Percentiles rank a stretch among this genome's conserved stretches.
These are phyloP conservation scores for Sclerotinia minor DNA, from an alignment of 2,329 filamentous ascomycete species.

Conservation along the genomic window DNA sequence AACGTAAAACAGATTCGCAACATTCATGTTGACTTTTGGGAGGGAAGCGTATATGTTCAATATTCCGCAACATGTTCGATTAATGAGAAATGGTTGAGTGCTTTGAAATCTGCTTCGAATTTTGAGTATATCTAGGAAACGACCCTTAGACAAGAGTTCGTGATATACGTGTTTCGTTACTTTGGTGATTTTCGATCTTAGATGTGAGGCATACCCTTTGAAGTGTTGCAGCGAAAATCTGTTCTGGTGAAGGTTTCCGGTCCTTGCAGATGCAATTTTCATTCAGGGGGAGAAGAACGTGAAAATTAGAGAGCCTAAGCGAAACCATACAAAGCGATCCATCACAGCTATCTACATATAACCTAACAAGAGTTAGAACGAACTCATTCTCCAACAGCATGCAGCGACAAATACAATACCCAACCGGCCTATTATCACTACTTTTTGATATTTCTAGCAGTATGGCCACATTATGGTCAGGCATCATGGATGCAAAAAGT, in stretches of 20 bases:
- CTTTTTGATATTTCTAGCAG: too few relatives aligned
- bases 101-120: too few relatives aligned
- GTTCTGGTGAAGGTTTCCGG: background rate
- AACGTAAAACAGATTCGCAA: background rate
- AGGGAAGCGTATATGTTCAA: background rate
- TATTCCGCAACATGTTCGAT: background rate
- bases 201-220: too few relatives aligned
- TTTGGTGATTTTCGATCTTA: too few relatives aligned
- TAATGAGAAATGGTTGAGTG: background rate
- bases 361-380: too few relatives aligned
- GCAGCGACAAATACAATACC: background rate
- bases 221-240: background rate
- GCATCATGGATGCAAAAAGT: too few relatives aligned
- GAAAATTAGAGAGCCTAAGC: too few relatives aligned
- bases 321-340: background rate
- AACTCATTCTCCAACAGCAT: background rate
- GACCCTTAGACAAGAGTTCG: too few relatives aligned
- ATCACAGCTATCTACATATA: background rate
- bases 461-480: too few relatives aligned
- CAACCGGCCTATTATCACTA: too few relatives aligned
- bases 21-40: background rate
- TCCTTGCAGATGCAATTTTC: background rate
- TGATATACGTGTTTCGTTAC: too few relatives aligned
- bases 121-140: too few relatives aligned
- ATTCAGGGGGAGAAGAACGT: background rate